Conservation (phyloP, 768 basidiomycete genomes). For the Mycena filopes region DNA sequence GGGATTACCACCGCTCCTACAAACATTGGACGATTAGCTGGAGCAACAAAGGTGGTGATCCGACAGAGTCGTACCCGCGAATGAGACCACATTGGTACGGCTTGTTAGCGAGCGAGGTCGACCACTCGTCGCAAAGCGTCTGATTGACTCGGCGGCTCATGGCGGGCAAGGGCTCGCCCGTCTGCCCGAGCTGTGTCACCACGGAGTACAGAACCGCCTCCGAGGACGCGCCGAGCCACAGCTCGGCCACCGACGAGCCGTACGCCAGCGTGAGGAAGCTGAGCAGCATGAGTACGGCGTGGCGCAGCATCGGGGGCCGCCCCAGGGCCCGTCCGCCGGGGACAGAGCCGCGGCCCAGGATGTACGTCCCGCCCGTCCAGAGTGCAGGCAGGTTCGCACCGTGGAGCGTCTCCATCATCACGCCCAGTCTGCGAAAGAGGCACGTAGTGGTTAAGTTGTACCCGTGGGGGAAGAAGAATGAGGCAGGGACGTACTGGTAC, state of each 20-base stretch:
- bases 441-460: background rate
- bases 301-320: conserved; percentile 9
- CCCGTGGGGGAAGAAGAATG: no score
- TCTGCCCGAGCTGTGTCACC: background rate
- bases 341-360: background rate
- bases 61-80: conserved; percentile 3
- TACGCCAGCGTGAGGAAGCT: conserved; percentile 12
- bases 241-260: background rate
- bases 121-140: background rate
- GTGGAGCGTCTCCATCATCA: conserved; percentile 3
- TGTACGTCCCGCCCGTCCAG: conserved; percentile 7
- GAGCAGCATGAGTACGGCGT: conserved; percentile 7
- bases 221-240: background rate
- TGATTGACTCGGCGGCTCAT: conserved; percentile 8
- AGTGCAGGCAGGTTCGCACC: conserved; percentile 10
- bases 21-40: background rate
- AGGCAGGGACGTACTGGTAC: conserved; percentile 16
- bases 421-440: conserved; percentile 7
- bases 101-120: background rate
- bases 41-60: background rate
- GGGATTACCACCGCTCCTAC: conserved; percentile 4
- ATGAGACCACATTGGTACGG: conserved; percentile 20
- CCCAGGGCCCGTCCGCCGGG: background rate
- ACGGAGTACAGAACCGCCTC: conserved; percentile 5
- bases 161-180: background rate